These are phyloP conservation scores for Porodaedalea pini DNA, from an alignment of 1,284 basidiomycete species.

Conservation along the genomic window DNA sequence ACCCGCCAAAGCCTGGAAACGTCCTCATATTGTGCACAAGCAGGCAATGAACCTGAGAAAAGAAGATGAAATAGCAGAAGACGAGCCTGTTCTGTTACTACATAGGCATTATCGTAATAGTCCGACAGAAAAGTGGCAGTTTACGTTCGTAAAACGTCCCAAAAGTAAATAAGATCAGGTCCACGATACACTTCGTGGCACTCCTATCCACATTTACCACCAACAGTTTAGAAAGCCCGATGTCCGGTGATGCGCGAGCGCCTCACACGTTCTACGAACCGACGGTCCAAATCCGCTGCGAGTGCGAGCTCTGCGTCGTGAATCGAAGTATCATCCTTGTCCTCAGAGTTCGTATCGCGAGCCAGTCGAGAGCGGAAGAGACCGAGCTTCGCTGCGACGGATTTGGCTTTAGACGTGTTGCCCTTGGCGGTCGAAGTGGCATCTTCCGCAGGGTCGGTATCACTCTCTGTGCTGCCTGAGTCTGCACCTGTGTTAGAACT, in stretches of 20 bases:
- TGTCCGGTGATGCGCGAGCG: conserved; percentile 12
- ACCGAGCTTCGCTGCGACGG: background rate
- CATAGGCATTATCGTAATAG: no score
- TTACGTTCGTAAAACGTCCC: no score
- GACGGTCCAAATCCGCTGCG: background rate
- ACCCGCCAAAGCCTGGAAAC: no score
- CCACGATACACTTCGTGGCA: no score
- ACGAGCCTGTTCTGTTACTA: no score
- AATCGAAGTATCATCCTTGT: background rate
- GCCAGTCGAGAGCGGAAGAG: background rate
- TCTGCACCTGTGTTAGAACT: background rate
- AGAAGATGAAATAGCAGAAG: no score
- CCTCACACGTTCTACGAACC: conserved; percentile 4
- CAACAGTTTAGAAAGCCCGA: background rate
- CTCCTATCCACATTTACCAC: no score
- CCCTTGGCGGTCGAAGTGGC: background rate
- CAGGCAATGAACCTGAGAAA: no score
- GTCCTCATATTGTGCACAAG: no score
- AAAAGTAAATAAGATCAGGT: no score
- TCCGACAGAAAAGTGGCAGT: no score
- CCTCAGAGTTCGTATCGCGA: background rate
- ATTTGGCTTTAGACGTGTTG: background rate
- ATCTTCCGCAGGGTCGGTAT: background rate
- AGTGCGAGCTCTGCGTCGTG: conserved; percentile 4
- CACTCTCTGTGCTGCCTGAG: background rate